Percentiles rank a stretch among this genome's conserved stretches.
These are phyloP conservation scores for Suillus lakei DNA, from an alignment of 768 basidiomycete genomes.

Conservation along the genomic window DNA sequence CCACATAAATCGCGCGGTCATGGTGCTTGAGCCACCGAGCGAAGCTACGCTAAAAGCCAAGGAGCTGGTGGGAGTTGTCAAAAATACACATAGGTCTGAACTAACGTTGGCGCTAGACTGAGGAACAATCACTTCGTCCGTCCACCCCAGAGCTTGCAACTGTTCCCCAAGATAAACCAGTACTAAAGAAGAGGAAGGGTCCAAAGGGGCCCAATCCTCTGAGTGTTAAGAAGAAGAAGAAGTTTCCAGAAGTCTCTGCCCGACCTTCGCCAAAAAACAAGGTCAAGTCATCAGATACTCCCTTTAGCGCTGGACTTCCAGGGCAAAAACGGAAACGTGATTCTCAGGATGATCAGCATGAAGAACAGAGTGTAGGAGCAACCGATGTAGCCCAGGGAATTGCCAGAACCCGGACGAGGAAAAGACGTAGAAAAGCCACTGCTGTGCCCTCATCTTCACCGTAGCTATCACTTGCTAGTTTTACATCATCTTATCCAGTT, in stretches of 20 bases:
- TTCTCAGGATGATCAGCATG: neutral
- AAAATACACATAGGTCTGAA: neutral
- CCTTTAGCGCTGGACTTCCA: neutral
- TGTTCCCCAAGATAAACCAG: constrained; percentile 38
- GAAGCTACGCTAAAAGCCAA: constrained; percentile 77
- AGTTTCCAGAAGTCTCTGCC: constrained; percentile 25
- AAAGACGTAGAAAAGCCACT: constrained; percentile 23
- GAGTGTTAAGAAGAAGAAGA: constrained; percentile 93
- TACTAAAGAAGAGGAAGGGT: constrained; percentile 63
- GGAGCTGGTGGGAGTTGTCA: constrained; percentile 47
- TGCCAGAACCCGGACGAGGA: constrained; percentile 21
- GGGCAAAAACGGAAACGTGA: constrained; percentile 27
- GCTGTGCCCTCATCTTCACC: neutral
- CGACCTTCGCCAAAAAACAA: neutral
- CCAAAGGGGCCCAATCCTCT: constrained; percentile 93
- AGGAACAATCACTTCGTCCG: constrained; percentile 63
- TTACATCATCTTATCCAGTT: neutral
- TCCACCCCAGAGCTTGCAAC: constrained; percentile 51
- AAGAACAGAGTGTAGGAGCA: neutral
- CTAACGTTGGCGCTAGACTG: constrained; percentile 48
- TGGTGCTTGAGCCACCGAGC: constrained; percentile 91
- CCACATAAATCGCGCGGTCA: constrained; percentile 90
- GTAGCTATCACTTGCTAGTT: neutral
- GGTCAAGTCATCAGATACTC: neutral
- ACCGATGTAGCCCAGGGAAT: neutral